Evolutionary conservation across 148 eudicot species (phyloP).

Genomic region (Salicornia ramosissima): DNA sequence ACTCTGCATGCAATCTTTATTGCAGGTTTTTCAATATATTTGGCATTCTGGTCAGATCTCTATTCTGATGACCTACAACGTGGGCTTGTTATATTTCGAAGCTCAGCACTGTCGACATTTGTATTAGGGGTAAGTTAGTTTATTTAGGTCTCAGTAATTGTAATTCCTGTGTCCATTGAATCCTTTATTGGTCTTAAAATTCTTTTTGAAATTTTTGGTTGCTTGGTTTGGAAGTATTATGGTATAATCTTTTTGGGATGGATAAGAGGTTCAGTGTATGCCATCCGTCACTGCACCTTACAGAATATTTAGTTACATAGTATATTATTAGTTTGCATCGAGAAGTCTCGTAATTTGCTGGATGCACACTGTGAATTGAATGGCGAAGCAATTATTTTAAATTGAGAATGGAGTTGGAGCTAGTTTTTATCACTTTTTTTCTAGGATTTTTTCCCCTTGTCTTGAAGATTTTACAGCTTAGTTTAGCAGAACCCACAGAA

Average conservation of each 20-base stretch:
- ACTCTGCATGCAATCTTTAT: slow-evolving; percentile 41
- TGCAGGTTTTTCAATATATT: slow-evolving; percentile 33
- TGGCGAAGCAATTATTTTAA: neutral
- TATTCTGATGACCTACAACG: slow-evolving; percentile 32
- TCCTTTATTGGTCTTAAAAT: neutral
- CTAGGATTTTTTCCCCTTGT: neutral
- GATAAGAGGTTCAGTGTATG: neutral
- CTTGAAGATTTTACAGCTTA: too few species aligned
- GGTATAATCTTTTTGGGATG: neutral
- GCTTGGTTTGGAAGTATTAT: neutral
- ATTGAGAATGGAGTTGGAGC: neutral
- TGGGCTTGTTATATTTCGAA: slow-evolving; percentile 29
- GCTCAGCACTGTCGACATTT: slow-evolving; percentile 34
- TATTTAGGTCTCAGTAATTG: slow-evolving; percentile 6
- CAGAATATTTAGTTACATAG: neutral
- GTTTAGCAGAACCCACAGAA: too few species aligned
- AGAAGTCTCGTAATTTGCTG: neutral
- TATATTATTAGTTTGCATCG: neutral
- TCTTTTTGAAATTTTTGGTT: neutral
- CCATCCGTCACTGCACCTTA: neutral
- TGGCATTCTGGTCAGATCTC: slow-evolving; percentile 43
- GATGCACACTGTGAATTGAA: neutral
- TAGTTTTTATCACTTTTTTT: neutral
- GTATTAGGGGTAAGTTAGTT: slow-evolving; percentile 38
- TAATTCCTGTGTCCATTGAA: neutral